These are phyloP conservation scores for Boletus smithii DNA, from an alignment of 1,284 basidiomycete genomes.

Conservation along the genomic window DNA sequence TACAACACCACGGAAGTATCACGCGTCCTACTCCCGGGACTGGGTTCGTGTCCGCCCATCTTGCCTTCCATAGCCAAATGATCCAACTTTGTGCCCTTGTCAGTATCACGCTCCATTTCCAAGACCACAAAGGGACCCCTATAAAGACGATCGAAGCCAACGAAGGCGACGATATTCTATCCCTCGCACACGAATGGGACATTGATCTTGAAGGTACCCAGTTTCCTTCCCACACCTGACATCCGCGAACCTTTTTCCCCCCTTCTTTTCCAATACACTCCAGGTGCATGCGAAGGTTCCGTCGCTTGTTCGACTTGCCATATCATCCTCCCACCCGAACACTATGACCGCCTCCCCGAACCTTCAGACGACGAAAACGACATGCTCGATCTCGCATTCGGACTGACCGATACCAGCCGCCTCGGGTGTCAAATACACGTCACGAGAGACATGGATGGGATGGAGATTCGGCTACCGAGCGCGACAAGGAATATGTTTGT, in stretches of 20 bases:
- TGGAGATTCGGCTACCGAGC: slow-evolving; percentile 82
- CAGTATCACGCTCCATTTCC: slow-evolving; percentile 88
- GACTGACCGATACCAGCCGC: slow-evolving; percentile 89
- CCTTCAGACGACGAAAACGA: slow-evolving; percentile 98
- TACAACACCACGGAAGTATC: slow-evolving; percentile 40
- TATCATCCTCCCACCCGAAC: slow-evolving; percentile 80
- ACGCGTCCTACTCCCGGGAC: slow-evolving; percentile 51
- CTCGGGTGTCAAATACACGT: slow-evolving; percentile 84
- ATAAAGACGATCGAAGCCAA: slow-evolving; percentile 90
- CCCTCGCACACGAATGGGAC: slow-evolving; percentile 93
- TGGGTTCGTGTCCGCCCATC: slow-evolving; percentile 50
- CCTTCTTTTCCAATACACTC: not conserved
- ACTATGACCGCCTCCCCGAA: slow-evolving; percentile 85
- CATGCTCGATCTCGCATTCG: slow-evolving; percentile 98
- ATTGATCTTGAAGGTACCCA: slow-evolving; percentile 91
- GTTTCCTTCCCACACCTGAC: not conserved
- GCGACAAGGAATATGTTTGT: slow-evolving; percentile 98
- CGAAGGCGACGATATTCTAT: slow-evolving; percentile 90
- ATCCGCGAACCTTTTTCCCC: not conserved
- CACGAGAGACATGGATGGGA: slow-evolving; percentile 81
- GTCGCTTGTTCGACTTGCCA: slow-evolving; percentile 98
- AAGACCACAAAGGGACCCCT: slow-evolving; percentile 79
- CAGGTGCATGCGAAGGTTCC: slow-evolving; percentile 94
- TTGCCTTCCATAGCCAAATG: not conserved
- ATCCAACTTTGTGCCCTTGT: not conserved